A percentile compares a stretch with the other conserved stretches of the same genome.
These are phyloP conservation scores for Fusarium bulbicola DNA, from an alignment of 2,329 filamentous ascomycete species.

Conservation along the genomic window DNA sequence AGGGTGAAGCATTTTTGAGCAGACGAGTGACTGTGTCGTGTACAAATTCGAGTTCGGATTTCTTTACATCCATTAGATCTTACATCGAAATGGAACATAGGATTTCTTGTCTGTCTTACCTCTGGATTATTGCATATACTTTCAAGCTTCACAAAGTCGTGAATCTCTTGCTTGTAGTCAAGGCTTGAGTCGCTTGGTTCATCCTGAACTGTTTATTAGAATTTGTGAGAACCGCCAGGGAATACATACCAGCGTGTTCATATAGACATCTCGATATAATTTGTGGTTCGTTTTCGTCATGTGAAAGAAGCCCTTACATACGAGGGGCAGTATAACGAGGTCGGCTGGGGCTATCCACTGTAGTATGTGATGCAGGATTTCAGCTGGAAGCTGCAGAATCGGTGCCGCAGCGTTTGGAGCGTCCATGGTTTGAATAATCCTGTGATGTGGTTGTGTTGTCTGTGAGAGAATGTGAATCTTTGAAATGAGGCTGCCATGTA, in stretches of 20 bases:
- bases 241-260: slow-evolving; percentile 60
- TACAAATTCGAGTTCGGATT: slow-evolving; percentile 58
- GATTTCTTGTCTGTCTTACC: slow-evolving; percentile 15
- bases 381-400: slow-evolving; percentile 53
- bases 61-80: slow-evolving; percentile 41
- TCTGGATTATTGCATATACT: slow-evolving; percentile 50
- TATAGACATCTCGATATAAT: slow-evolving; percentile 71
- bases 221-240: background rate
- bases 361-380: slow-evolving; percentile 71
- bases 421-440: slow-evolving; percentile 8
- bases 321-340: slow-evolving; percentile 57
- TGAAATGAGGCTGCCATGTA: slow-evolving; percentile 2
- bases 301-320: too few species aligned
- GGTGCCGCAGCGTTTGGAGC: background rate
- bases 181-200: slow-evolving; percentile 47
- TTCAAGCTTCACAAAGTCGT: slow-evolving; percentile 55
- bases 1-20: slow-evolving; percentile 54
- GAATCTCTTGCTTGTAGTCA: slow-evolving; percentile 56
- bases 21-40: slow-evolving; percentile 56
- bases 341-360: slow-evolving; percentile 64
- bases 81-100: background rate
- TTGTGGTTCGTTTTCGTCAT: slow-evolving; percentile 63
- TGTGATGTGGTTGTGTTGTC: background rate
- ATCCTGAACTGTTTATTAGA: slow-evolving; percentile 40
- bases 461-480: background rate